Percentiles rank a stretch among this genome's conserved stretches.
Conservation (phyloP, 768 basidiomycete species). For the Mycena leptocephala region DNA sequence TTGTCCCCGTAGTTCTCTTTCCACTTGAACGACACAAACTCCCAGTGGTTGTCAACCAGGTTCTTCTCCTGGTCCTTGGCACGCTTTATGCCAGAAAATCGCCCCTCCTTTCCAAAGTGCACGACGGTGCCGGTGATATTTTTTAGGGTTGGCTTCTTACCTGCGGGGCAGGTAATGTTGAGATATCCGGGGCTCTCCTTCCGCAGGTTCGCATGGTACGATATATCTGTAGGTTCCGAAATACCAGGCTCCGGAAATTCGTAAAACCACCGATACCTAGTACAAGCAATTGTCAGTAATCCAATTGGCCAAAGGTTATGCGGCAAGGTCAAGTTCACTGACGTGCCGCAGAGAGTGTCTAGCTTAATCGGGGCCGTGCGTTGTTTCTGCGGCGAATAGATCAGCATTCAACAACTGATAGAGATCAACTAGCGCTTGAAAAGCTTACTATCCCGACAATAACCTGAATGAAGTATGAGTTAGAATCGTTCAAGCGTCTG, state of each 20-base stretch:
- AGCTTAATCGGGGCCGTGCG: conserved; percentile 28
- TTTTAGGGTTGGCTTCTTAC: conserved; percentile 32
- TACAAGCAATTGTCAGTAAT: no score
- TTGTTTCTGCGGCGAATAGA: conserved; percentile 28
- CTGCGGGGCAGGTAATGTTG: conserved; percentile 32
- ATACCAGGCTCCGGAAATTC: conserved; percentile 34
- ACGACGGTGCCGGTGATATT: conserved; percentile 32
- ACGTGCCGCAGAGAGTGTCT: conserved; percentile 26
- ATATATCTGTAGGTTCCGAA: conserved; percentile 6
- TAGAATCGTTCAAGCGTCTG: no score
- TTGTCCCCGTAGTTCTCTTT: conserved; percentile 29
- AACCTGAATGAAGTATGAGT: no score
- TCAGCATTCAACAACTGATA: not conserved
- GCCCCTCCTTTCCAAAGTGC: conserved; percentile 36
- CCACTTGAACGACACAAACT: conserved; percentile 33
- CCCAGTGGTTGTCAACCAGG: conserved; percentile 31
- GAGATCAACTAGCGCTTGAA: not conserved
- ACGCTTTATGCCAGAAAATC: conserved; percentile 31
- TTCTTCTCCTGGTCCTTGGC: conserved; percentile 30
- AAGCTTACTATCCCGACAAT: conserved; percentile 35
- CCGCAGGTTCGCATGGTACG: not conserved
- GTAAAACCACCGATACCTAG: conserved; percentile 36
- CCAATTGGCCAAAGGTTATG: no score
- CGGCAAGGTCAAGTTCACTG: no score
- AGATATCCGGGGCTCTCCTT: conserved; percentile 26